Evolutionary conservation across 192 early-diverging fungal species (phyloP), one percentile per base, ranked within the genome.

Genomic region (Backusella psychrophila): DNA sequence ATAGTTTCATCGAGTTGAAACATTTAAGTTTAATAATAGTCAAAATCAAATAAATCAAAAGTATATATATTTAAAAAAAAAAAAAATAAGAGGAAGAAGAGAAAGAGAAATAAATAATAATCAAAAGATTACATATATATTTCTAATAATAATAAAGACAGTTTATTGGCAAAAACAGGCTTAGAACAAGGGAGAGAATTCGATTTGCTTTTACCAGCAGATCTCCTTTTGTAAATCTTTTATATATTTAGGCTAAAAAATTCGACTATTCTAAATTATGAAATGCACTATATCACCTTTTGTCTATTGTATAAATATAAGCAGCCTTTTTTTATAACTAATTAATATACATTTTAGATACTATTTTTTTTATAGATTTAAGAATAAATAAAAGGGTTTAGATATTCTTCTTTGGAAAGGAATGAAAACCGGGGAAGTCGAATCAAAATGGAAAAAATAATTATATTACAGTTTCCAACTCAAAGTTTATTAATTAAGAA

Each of bases 211-310:
- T 29, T 63, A 8, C 9, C 29, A 29, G 12, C 2, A 29, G 26
- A 29, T 11, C 19, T 29, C 56, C 56, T 63, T 63, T 63, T 63
- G 56, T 29, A 12, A 63, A 63, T 63, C 23, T 14, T 29, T 63
- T 63, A 63, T 63, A 63, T 63, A 63, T 63, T 63, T 26, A 63
- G 56, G 11, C 46, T 14, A 63, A 63, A 23, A 63, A 63, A 63
- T 63, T 63, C 56, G 21, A 63, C 26, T 29, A 26, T 12, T 63
- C 23, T 14, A 63, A 63, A 63, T 63, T 63, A 63, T 63, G 56
- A 63, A 29, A 63, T 63, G 56, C 56, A 63, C 56, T 63, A 29
- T 63, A 63, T 9, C 21, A 21, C 17, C 19, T 53, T 53, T n/a
- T 53, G 21, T 26, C 23, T 26, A 26, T 63, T 29, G n/a, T 63